A percentile compares a stretch with the other conserved stretches of the same genome.
Conservation (phyloP, 176 grass and related monocot genomes). For the Bolboschoenus planiculmis region DNA sequence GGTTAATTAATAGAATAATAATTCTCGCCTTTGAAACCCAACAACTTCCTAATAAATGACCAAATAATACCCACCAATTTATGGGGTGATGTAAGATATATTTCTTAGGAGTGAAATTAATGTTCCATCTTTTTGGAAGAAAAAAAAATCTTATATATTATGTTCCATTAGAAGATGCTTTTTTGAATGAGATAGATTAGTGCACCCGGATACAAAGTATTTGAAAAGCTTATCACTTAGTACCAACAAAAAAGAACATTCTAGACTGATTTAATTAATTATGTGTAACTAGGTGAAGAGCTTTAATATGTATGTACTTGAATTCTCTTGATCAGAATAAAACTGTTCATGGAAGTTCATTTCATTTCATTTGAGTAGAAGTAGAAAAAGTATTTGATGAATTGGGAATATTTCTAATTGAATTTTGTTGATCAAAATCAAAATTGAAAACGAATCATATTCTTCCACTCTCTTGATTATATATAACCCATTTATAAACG, state of each 20-base stretch:
- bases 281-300: neutral
- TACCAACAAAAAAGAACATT: neutral
- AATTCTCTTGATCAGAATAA: neutral
- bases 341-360: neutral
- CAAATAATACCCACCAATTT: neutral
- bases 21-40: too few species aligned
- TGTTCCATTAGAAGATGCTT: neutral
- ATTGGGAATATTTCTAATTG: neutral
- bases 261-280: neutral
- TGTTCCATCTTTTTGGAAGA: neutral
- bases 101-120: neutral
- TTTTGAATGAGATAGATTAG: neutral
- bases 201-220: neutral
- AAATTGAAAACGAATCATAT: too few species aligned
- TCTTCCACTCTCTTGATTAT: too few species aligned
- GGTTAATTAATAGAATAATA: neutral
- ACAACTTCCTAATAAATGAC: neutral
- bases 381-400: neutral
- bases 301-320: neutral
- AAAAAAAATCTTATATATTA: neutral
- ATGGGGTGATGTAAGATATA: neutral
- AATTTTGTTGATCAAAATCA: neutral
- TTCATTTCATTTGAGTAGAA: too few species aligned
- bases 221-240: slow-evolving; percentile 6
- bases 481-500: too few species aligned